Evolutionary conservation across 2,329 filamentous ascomycete species (phyloP), one percentile per base, ranked within the genome.

Genomic region (Fusarium pseudograminearum): DNA sequence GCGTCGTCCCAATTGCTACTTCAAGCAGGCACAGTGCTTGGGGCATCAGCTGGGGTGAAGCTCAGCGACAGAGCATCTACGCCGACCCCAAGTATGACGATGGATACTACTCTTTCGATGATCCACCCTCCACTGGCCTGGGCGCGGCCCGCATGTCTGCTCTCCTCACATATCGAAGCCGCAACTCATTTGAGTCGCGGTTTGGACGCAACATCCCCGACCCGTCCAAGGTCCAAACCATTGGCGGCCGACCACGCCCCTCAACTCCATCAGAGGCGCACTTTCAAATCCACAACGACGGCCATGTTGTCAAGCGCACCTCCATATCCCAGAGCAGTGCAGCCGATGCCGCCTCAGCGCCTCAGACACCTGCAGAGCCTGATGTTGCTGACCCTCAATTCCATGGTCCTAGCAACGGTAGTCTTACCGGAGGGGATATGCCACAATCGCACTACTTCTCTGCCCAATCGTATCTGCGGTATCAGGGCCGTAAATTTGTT

Each of bases 81-180:
- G 94, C 93, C 40, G 96, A 99, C 78, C 96, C 96, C 33, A 98
- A 98, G 83, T 99, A 99, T 79, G 94, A 98, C 67, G 94, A 98
- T 76, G 96, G 96, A 45, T 98, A 98, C 81, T 99, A 98, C 78
- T 76, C 89, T 2, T 97, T 96, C 74, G 87, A 92, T 33, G 93
- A 98, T 73, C 94, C 94, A 34, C 96, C 96, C 1, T 84, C 90
- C 0, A 91, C 94, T 1, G 96, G 96, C 1, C 87, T 99, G 4
- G 94, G 94, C 15, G 96, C 96, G 10, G 96, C 96, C 28, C 93
- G 96, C 75, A 99, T 99, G 96, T 93, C 94, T 60, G 96, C 96
- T 3, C 87, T 99, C 38, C 84, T 99, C 74, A 99, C 96, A 9
- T 99, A 99, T 81, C 90, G 96, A 72, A 98, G 94, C 78, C 92